Conservation (phyloP, 2,329 filamentous ascomycete species). For the Fusarium decemcellulare region DNA sequence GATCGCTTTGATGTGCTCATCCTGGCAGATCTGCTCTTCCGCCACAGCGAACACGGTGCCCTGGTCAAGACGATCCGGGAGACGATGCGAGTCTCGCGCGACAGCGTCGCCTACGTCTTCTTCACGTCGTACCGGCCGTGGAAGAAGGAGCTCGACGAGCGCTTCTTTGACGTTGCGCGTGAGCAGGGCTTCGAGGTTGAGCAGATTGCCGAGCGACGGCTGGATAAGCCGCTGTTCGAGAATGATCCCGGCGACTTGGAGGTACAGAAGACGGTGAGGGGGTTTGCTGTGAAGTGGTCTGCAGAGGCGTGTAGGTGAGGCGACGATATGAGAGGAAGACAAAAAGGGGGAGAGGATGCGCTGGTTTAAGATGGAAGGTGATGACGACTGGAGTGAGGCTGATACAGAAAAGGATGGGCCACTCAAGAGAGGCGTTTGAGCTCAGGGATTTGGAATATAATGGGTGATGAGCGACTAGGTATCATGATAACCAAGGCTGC, state of each 20-base stretch:
- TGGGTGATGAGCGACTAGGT: slow-evolving; percentile 25
- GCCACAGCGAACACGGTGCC: slow-evolving; percentile 88
- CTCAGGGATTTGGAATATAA: slow-evolving; percentile 19
- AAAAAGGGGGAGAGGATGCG: not conserved
- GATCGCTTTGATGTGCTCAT: slow-evolving; percentile 83
- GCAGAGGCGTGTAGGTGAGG: slow-evolving; percentile 46
- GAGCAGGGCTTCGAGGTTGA: slow-evolving; percentile 81
- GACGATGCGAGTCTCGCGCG: slow-evolving; percentile 70
- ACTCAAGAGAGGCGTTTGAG: slow-evolving; percentile 1
- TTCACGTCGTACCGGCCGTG: slow-evolving; percentile 96
- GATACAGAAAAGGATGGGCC: slow-evolving; percentile 11
- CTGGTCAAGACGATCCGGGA: slow-evolving; percentile 79
- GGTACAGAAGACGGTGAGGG: slow-evolving; percentile 85
- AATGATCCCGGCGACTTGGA: slow-evolving; percentile 88
- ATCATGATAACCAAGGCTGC: slow-evolving; percentile 25
- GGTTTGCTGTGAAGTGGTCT: slow-evolving; percentile 80
- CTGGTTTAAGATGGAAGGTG: not conserved
- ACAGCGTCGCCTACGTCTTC: slow-evolving; percentile 83
- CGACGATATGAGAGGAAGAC: too few relatives aligned
- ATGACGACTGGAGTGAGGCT: slow-evolving; percentile 1
- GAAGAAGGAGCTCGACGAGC: slow-evolving; percentile 86
- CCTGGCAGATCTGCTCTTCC: slow-evolving; percentile 91
- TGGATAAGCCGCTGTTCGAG: slow-evolving; percentile 92
- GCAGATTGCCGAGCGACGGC: slow-evolving; percentile 84
- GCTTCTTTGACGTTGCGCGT: slow-evolving; percentile 85